These are phyloP conservation scores for Isatis tinctoria DNA, from an alignment of 345 rosid genomes.

Conservation along the genomic window DNA sequence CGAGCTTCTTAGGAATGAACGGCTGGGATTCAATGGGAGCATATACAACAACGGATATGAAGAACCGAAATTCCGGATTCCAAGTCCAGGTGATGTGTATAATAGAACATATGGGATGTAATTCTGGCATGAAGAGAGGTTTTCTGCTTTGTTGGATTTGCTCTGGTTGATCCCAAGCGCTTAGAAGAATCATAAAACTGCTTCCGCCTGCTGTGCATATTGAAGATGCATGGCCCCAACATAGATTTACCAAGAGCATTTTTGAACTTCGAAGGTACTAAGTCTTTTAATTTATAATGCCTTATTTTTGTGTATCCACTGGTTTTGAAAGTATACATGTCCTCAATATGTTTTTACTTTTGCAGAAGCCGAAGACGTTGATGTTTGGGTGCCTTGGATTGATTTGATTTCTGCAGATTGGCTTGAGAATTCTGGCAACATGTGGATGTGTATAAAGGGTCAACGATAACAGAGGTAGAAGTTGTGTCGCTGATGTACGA, in stretches of 20 bases:
- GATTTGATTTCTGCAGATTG: constrained; percentile 4
- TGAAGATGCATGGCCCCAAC: constrained; percentile 12
- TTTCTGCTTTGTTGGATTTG: constrained; percentile 21
- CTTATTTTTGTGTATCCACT: background rate
- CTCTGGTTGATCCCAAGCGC: constrained; percentile 11
- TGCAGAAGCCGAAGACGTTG: constrained; percentile 9
- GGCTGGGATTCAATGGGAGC: constrained; percentile 56
- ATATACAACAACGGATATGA: constrained; percentile 54
- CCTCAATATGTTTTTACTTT: background rate
- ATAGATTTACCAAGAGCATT: background rate
- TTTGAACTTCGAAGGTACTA: constrained; percentile 11
- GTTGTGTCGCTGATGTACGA: background rate
- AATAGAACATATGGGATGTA: constrained; percentile 80
- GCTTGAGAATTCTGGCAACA: background rate
- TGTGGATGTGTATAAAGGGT: background rate
- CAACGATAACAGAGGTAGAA: background rate
- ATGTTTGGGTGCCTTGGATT: constrained; percentile 1
- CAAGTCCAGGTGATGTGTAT: constrained; percentile 64
- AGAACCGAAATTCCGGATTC: constrained; percentile 66
- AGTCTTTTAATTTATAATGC: background rate
- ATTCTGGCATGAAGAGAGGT: constrained; percentile 24
- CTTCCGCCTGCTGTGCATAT: background rate
- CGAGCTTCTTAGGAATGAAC: constrained; percentile 69
- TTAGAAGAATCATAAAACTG: constrained; percentile 6
- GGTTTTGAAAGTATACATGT: background rate